Percentiles rank a stretch among this genome's conserved stretches.
Evolutionary conservation across 108 stramenopile genomes (phyloP).

Genomic region (Heterococcus sp.): DNA sequence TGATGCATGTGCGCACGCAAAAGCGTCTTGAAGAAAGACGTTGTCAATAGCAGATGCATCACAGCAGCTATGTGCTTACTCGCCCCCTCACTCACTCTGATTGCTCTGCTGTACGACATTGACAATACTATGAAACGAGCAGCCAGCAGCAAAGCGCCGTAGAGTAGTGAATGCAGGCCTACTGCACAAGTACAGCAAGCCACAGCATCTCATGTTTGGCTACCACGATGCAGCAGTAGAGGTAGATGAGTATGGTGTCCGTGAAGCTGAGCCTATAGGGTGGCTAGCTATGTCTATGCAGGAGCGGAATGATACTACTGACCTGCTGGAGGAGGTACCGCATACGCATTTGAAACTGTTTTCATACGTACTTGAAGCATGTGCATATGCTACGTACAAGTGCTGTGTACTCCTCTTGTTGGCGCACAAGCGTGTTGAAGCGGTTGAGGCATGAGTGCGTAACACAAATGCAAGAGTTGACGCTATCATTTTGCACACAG

Average conservation of each 20-base stretch:
- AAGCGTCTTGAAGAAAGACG: too few species aligned
- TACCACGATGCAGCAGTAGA: slow-evolving; percentile 18
- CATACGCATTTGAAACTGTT: neutral
- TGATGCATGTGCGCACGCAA: neutral
- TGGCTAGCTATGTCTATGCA: slow-evolving; percentile 41
- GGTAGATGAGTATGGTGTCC: slow-evolving; percentile 35
- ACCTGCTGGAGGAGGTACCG: neutral
- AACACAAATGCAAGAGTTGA: too few species aligned
- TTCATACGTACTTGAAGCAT: too few species aligned
- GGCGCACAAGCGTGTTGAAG: neutral
- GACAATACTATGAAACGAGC: too few species aligned
- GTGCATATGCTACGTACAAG: too few species aligned
- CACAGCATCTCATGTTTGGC: slow-evolving; percentile 46
- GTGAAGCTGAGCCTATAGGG: slow-evolving; percentile 30
- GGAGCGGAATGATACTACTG: slow-evolving; percentile 15
- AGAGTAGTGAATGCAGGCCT: slow-evolving; percentile 28
- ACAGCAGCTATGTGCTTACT: too few species aligned
- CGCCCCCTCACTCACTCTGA: too few species aligned
- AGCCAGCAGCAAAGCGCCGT: too few species aligned
- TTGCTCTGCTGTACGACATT: too few species aligned
- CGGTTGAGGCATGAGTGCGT: neutral
- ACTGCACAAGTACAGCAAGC: slow-evolving; percentile 38
- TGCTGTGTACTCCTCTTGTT: neutral
- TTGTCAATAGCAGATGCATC: too few species aligned
- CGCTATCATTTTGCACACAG: too few species aligned